Conservation (phyloP, 2,329 filamentous ascomycete genomes). For the Monilinia vaccinii-corymbosi region DNA sequence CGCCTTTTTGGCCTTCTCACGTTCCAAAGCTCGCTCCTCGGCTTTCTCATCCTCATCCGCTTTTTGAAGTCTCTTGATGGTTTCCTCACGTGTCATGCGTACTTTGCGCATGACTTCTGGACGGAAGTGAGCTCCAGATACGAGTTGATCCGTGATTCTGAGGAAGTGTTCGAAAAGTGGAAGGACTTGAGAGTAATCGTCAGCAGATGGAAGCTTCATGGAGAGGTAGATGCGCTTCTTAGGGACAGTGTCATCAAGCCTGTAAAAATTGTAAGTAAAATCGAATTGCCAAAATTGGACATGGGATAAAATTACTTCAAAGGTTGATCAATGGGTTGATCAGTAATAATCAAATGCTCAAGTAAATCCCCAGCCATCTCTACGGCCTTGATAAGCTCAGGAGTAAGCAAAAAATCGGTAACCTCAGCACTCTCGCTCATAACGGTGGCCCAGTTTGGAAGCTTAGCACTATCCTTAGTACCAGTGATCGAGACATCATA, state of each 20-base stretch:
- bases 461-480: conserved; percentile 86
- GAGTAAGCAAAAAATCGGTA: conserved; percentile 75
- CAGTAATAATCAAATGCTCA: conserved; percentile 80
- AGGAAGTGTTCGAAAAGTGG: conserved; percentile 77
- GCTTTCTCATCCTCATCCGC: conserved; percentile 70
- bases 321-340: conserved; percentile 84
- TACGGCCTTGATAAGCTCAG: conserved; percentile 76
- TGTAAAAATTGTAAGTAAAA: conserved; percentile 31
- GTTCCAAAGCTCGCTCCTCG: conserved; percentile 64
- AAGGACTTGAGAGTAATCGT: conserved; percentile 55
- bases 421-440: conserved; percentile 98
- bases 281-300: neutral
- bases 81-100: conserved; percentile 67
- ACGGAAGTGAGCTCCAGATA: conserved; percentile 71
- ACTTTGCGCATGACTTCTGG: conserved; percentile 84
- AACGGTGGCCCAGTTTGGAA: conserved; percentile 81
- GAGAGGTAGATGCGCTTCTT: conserved; percentile 82
- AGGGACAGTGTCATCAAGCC: conserved; percentile 72
- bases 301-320: conserved; percentile 51
- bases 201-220: conserved; percentile 56
- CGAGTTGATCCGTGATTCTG: conserved; percentile 75
- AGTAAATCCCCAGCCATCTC: conserved; percentile 69
- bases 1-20: conserved; percentile 72
- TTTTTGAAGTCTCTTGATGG: conserved; percentile 71
- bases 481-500: conserved; percentile 90